Evolutionary conservation across 1,139 yeast species (phyloP).

Genomic region (Candida tropicalis): DNA sequence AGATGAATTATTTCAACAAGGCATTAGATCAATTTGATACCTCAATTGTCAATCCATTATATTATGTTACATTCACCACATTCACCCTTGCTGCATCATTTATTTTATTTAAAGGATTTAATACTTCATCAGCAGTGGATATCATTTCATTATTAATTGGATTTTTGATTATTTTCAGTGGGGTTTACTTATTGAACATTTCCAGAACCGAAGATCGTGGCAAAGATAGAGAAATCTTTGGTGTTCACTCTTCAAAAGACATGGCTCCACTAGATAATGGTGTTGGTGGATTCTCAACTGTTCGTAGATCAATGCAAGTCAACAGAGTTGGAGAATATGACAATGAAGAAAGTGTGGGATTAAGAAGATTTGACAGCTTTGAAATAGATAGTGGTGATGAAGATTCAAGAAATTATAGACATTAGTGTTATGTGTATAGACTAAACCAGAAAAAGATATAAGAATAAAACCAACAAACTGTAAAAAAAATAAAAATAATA

Average conservation of each 20-base stretch:
- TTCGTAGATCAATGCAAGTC: conserved; percentile 68
- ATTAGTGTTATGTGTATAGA: conserved; percentile 8
- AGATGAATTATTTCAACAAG: conserved; percentile 92
- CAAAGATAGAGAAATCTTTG: conserved; percentile 56
- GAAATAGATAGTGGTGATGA: conserved; percentile 54
- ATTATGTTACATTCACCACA: conserved; percentile 90
- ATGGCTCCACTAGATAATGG: conserved; percentile 81
- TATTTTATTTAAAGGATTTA: conserved; percentile 83
- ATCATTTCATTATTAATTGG: conserved; percentile 86
- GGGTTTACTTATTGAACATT: conserved; percentile 81
- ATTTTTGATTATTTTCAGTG: conserved; percentile 82
- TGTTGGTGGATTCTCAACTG: conserved; percentile 69
- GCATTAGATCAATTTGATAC: conserved; percentile 94
- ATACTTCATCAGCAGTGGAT: conserved; percentile 79
- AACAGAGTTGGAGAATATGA: conserved; percentile 49
- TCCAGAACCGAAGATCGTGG: conserved; percentile 68
- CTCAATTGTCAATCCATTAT: conserved; percentile 87
- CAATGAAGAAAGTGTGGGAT: conserved; percentile 56
- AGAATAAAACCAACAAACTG: background rate
- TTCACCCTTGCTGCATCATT: conserved; percentile 86
- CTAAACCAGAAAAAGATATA: background rate
- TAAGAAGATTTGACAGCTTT: conserved; percentile 65
- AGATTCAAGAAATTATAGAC: conserved; percentile 13
- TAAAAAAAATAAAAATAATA: background rate
- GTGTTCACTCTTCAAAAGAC: conserved; percentile 59